phyloP scores from a whole-genome alignment of 2,329 filamentous ascomycete species.

The Botrytis cinerea region DNA sequence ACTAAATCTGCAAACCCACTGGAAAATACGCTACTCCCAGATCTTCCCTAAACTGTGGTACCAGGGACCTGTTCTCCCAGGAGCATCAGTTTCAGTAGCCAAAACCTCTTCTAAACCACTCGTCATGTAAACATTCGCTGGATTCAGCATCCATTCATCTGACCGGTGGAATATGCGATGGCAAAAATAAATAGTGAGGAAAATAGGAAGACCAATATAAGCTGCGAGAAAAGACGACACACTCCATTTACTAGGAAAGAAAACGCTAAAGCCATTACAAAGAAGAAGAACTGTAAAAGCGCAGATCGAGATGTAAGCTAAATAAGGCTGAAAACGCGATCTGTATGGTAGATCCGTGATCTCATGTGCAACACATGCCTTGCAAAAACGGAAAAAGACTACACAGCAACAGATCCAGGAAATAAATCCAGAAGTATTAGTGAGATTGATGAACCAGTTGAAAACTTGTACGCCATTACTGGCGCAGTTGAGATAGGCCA shows the following conservation, averaged over 20 bases:
- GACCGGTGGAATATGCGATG: neutral
- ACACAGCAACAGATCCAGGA: neutral
- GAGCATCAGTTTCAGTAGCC: neutral
- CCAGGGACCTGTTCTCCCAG: neutral
- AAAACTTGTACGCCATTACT: neutral
- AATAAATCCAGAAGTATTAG: neutral
- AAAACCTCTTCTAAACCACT: constrained; percentile 4
- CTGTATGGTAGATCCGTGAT: neutral
- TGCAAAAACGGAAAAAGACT: neutral
- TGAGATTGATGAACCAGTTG: constrained; percentile 5
- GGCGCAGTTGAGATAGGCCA: constrained; percentile 4
- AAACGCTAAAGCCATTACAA: neutral
- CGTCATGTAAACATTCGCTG: neutral
- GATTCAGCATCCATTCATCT: neutral
- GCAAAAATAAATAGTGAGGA: neutral
- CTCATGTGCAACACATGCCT: neutral
- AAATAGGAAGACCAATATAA: neutral
- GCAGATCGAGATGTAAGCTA: neutral
- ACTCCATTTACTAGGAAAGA: neutral
- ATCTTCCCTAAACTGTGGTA: neutral
- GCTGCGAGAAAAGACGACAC: neutral
- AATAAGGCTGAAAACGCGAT: neutral
- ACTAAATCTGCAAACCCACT: neutral
- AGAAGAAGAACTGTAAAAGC: neutral
- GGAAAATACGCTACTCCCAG: neutral